Base-by-base conservation (phyloP, 306 rosid species). In the Sicyos edulis region DNA sequence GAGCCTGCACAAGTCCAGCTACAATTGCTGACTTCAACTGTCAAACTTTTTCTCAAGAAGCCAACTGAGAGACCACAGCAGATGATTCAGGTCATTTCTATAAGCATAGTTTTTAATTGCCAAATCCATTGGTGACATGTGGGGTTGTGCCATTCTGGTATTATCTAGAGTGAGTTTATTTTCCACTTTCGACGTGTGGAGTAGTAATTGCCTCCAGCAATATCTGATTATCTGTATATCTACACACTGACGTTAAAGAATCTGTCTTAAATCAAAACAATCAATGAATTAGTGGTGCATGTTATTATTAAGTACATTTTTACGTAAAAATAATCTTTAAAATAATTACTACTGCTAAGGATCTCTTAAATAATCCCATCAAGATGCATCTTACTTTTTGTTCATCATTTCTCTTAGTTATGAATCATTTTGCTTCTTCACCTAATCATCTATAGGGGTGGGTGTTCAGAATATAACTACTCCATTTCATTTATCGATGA, bases 21-120 rank as follows among this genome's bases (percentile, higher is more conserved):
- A 77, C 99, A 95, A 52, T 79, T 95, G 90, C 85, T 95, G 85
- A 95, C 99, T 32, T 97, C 99, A 63, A 91, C 99, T 50, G 99
- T 95, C 78, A 95, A 95, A 76, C 99, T 95, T 80, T 95, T 95
- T 75, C 99, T 95, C 74, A 95, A 95, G 86, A 95, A 95, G 86
- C 99, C 99, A 64, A 95, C 99, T 49, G 97, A 95, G 84, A 96
- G 95, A 49, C 99, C 99, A 11, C 99, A 95, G 83, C 99, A 95
- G 75, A 95, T 95, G 99, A 95, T 95, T 78, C 99, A 95, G 99
- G 99, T 95, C 6, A 49, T 49, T 13, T 49, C 53, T 49, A 49
- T 14, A 49, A 49, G 53, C 53, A 49, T 49, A 12, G 53, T 13
- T 12, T 49, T 49, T 5, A 49, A 49, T 49, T 40, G 14, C 73